Conservation (phyloP, 257 asterid genomes). For the Solanum commersonii region DNA sequence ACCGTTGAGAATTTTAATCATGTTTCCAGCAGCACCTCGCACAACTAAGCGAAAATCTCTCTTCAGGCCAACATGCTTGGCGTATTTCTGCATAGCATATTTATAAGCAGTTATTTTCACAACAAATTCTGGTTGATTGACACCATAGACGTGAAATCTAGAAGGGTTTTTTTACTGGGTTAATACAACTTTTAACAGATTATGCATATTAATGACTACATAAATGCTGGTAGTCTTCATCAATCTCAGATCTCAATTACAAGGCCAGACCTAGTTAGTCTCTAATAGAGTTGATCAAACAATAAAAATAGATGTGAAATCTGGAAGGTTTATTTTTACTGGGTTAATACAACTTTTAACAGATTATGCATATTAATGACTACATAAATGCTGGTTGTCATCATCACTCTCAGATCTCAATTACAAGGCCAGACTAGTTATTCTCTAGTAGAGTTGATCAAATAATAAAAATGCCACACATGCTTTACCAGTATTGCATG, state of each 20-base stretch:
- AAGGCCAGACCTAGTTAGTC: background rate
- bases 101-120: background rate
- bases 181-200: background rate
- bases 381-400: background rate
- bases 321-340: background rate
- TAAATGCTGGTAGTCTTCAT: background rate
- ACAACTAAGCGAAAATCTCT: constrained; percentile 95
- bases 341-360: background rate
- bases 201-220: background rate
- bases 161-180: background rate
- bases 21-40: constrained; percentile 96
- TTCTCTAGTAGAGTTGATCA: background rate
- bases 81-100: constrained; percentile 59
- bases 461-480: background rate
- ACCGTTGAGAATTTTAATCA: constrained; percentile 83
- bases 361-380: background rate
- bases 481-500: background rate
- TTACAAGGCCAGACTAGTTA: background rate
- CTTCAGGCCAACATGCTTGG: constrained; percentile 86
- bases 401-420: background rate
- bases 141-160: background rate
- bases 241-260: background rate
- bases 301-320: background rate
- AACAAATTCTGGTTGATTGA: background rate
- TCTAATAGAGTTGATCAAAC: background rate